Conservation (phyloP, 2,329 filamentous ascomycete species). For the Colletotrichum sp. region DNA sequence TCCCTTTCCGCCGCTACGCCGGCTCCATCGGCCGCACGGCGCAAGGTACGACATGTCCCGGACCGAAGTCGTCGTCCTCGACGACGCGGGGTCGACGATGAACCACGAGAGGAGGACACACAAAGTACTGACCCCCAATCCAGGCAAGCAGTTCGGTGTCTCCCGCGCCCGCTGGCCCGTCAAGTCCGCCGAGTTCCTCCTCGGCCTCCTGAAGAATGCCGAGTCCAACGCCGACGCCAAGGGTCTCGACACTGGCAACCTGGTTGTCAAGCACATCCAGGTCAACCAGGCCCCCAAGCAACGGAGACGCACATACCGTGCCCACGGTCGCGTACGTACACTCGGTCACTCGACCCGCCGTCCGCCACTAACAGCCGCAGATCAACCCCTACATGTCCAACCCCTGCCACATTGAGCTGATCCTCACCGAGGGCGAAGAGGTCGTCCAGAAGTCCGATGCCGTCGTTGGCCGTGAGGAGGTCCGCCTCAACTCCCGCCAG, state of each 20-base stretch:
- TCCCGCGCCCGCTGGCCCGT: slow-evolving; percentile 97
- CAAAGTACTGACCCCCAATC: slow-evolving; percentile 19
- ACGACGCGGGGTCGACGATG: slow-evolving; percentile 9
- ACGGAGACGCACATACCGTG: slow-evolving; percentile 98
- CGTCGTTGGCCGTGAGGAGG: slow-evolving; percentile 66
- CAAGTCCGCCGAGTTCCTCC: slow-evolving; percentile 98
- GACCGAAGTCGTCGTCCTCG: not conserved
- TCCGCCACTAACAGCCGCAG: slow-evolving; percentile 51
- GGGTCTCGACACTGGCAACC: slow-evolving; percentile 95
- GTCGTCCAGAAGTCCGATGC: slow-evolving; percentile 87
- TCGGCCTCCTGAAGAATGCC: slow-evolving; percentile 96
- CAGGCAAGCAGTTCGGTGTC: slow-evolving; percentile 99
- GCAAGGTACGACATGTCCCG: slow-evolving; percentile 80
- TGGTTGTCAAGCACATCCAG: slow-evolving; percentile 99
- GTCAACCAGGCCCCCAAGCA: slow-evolving; percentile 99
- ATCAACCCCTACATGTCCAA: slow-evolving; percentile 99
- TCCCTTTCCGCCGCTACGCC: slow-evolving; percentile 97
- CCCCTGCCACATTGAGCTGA: slow-evolving; percentile 99
- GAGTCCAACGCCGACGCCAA: slow-evolving; percentile 97
- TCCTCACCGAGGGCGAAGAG: slow-evolving; percentile 98
- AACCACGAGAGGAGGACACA: not conserved
- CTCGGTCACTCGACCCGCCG: not conserved
- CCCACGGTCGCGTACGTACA: slow-evolving; percentile 95
- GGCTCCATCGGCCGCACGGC: slow-evolving; percentile 94
- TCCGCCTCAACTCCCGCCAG: slow-evolving; percentile 88